phyloP scores from a whole-genome alignment of 1,284 basidiomycete species.

The Lignosus rhinocerotis region DNA sequence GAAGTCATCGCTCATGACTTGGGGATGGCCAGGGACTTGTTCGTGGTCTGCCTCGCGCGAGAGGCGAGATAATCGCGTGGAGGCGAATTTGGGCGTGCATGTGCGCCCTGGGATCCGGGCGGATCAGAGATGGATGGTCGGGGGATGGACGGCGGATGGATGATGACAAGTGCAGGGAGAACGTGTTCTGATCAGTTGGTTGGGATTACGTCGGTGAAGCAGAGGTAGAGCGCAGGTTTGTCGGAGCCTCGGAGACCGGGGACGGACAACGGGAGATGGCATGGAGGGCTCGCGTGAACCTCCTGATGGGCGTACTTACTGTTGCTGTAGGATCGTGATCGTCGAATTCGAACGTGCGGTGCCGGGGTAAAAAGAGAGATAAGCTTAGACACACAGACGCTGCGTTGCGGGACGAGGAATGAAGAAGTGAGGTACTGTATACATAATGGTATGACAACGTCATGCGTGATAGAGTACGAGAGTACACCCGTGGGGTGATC shows the following conservation, averaged over 20 bases:
- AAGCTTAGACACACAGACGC: not conserved
- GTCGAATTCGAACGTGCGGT: not conserved
- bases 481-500: conserved; percentile 1
- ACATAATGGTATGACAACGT: not conserved
- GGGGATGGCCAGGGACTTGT: not conserved
- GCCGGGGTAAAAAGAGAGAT: not conserved
- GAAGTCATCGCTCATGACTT: not conserved
- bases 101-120: not conserved
- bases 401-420: not conserved
- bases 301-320: not conserved
- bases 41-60: not conserved
- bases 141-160: not conserved
- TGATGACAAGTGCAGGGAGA: not conserved
- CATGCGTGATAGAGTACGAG: conserved; percentile 2
- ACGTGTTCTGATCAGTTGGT: not conserved
- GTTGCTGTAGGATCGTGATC: not conserved
- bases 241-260: not conserved
- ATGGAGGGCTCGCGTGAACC: not conserved
- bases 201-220: not conserved
- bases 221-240: not conserved
- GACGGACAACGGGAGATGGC: too few relatives aligned
- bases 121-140: not conserved
- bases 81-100: not conserved
- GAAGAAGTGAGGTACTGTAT: not conserved
- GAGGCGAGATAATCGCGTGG: conserved; percentile 13